Base-by-base conservation (phyloP, 129 eudicot genomes). In the Helichrysum umbraculigerum region DNA sequence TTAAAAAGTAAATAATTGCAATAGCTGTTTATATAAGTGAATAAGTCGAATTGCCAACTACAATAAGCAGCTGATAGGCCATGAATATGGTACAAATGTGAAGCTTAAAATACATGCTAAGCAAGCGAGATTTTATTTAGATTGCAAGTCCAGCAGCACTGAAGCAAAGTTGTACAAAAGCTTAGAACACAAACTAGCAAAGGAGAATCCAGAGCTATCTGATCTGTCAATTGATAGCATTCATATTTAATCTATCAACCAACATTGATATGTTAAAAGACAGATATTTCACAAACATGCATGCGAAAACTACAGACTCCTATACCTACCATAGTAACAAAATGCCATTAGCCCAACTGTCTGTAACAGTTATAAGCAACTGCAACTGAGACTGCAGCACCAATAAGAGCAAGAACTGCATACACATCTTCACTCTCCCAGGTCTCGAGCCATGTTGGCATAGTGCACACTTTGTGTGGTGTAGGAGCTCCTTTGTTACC, bases 371-470 rank as follows among this genome's bases (percentile, higher is more conserved):
- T 93, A 72, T 85, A 91, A 56, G 97, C 93, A 67, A 87, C 85
- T 4, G 85, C 93, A 79, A 94, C 91, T 3, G 97, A 94, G n/a
- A 86, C 69, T 22, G 87, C 91, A 80, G 99, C 99, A 79, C 88
- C 85, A 16, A 91, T 79, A 50, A 94, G 89, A 29, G 99, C 96
- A 68, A 94, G 96, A 33, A 87, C 86, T 37, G 99, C 97, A 74
- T 94, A 94, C 64, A 90, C 91, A 83, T 94, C 99, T 81, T 94
- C 99, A 39, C 88, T 90, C 76, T 94, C 99, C 99, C 97, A 94
- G 70, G 83, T 82, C 77, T 93, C 98, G 22, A 85, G 77, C 99
- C 99, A 94, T 8, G 99, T 84, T 50, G 99, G 99, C 96, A 89
- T 87, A 15, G 85, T 81, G 72, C 88, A 86, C 28, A 78, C 93